These are phyloP conservation scores for Sphagnum tenellum DNA, from an alignment of 225 moss, liverwort and hornwort species.

Conservation along the genomic window DNA sequence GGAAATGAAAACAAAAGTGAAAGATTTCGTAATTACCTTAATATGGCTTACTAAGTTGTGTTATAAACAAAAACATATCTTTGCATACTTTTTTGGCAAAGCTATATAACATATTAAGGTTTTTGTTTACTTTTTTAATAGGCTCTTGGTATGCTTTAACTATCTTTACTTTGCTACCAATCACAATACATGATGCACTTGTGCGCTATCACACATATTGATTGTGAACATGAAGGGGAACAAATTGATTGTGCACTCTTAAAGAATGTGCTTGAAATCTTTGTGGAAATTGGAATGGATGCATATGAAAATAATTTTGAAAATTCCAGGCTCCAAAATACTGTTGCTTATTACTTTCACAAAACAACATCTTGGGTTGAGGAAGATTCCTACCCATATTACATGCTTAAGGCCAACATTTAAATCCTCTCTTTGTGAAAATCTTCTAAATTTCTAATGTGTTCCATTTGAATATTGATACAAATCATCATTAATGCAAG, in stretches of 20 bases:
- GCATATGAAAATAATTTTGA: constrained; percentile 88
- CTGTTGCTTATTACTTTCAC: constrained; percentile 78
- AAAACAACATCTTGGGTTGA: constrained; percentile 98
- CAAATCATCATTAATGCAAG: no score
- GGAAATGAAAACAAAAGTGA: constrained; percentile 93
- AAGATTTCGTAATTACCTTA: constrained; percentile 92
- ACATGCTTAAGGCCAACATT: constrained; percentile 84
- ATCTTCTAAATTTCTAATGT: no score
- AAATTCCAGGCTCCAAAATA: constrained; percentile 84
- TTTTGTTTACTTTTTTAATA: no score
- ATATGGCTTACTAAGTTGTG: no score
- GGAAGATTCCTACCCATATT: constrained; percentile 95
- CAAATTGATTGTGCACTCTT: constrained; percentile 94
- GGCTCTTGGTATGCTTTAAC: no score
- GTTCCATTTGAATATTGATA: no score
- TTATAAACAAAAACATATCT: no score
- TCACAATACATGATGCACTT: no score
- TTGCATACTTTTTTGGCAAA: no score
- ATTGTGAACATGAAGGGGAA: constrained; percentile 95
- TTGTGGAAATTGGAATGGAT: constrained; percentile 99
- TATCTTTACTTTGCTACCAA: no score
- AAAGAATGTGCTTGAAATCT: constrained; percentile 96
- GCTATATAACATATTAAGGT: no score
- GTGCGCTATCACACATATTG: constrained; percentile 43
- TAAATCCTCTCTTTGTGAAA: no score